Percentiles rank a stretch among this genome's conserved stretches.
Evolutionary conservation across 1,139 yeast genomes (phyloP).

Genomic region (Protomyces gravidus): DNA sequence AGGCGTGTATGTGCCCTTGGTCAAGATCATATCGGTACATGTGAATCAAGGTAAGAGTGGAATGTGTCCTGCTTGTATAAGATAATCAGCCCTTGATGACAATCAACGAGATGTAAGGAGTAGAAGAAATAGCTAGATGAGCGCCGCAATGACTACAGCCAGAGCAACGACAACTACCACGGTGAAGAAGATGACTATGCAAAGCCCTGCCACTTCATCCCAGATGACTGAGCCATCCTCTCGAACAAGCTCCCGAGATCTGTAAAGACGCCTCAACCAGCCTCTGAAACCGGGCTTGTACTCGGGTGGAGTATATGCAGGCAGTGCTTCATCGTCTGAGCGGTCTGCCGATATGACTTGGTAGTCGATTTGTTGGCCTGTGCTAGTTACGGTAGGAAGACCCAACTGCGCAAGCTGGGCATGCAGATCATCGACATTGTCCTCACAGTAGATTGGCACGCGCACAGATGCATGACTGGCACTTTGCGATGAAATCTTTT

Average conservation of each 20-base stretch:
- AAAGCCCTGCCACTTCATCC: not conserved
- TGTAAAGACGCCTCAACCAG: not conserved
- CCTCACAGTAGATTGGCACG: not conserved
- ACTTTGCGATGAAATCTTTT: not conserved
- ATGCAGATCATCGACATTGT: not conserved
- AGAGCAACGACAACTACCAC: not conserved
- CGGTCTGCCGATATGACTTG: not conserved
- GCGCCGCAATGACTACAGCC: not conserved
- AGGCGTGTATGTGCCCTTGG: no score
- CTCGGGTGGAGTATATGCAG: not conserved
- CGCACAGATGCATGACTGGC: not conserved
- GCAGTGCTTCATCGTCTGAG: not conserved
- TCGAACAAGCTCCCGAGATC: not conserved
- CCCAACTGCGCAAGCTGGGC: not conserved
- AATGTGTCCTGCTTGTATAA: no score
- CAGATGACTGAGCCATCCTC: not conserved
- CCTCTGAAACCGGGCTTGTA: not conserved
- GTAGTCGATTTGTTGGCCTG: not conserved
- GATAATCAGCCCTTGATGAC: no score
- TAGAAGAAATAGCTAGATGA: not conserved
- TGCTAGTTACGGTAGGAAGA: not conserved
- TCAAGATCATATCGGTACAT: no score
- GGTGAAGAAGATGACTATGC: not conserved
- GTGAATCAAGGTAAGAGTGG: no score
- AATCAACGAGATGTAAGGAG: not conserved